These are phyloP conservation scores for Cyberlindnera nakhonratchasimensis DNA, from an alignment of 805 yeast genomes.

Conservation along the genomic window DNA sequence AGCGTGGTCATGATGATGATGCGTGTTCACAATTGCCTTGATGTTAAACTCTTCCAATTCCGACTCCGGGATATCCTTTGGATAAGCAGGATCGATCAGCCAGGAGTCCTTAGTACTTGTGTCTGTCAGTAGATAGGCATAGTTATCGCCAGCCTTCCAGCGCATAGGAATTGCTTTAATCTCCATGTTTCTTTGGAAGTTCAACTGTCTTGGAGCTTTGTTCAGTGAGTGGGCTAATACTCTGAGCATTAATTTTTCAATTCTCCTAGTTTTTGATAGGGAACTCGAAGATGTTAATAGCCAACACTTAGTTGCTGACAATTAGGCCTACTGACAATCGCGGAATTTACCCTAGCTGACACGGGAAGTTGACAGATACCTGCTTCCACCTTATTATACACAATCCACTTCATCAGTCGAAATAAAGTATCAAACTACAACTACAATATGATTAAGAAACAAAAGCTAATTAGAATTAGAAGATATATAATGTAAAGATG, in stretches of 20 bases:
- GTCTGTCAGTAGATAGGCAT: constrained; percentile 75
- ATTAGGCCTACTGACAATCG: not conserved
- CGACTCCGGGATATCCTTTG: constrained; percentile 56
- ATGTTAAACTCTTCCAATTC: constrained; percentile 44
- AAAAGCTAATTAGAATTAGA: constrained; percentile 5
- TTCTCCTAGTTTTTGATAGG: not conserved
- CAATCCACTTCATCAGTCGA: too few relatives aligned
- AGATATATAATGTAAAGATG: constrained; percentile 1
- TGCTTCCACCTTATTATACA: not conserved
- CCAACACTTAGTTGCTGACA: not conserved
- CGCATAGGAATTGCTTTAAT: constrained; percentile 83
- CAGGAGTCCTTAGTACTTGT: constrained; percentile 64
- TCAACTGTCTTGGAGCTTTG: not conserved
- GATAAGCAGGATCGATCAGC: constrained; percentile 91
- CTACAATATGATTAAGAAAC: not conserved
- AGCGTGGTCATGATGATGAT: constrained; percentile 93
- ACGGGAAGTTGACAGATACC: not conserved
- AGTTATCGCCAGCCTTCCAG: constrained; percentile 93
- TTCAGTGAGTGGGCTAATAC: not conserved
- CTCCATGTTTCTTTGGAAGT: constrained; percentile 59
- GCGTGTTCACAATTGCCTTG: constrained; percentile 85
- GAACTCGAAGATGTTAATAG: too few relatives aligned
- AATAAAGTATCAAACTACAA: too few relatives aligned
- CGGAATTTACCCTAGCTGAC: not conserved
- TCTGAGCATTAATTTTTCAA: not conserved